Base-by-base conservation (phyloP, 257 asterid genomes). In the Fraxinus anomala region DNA sequence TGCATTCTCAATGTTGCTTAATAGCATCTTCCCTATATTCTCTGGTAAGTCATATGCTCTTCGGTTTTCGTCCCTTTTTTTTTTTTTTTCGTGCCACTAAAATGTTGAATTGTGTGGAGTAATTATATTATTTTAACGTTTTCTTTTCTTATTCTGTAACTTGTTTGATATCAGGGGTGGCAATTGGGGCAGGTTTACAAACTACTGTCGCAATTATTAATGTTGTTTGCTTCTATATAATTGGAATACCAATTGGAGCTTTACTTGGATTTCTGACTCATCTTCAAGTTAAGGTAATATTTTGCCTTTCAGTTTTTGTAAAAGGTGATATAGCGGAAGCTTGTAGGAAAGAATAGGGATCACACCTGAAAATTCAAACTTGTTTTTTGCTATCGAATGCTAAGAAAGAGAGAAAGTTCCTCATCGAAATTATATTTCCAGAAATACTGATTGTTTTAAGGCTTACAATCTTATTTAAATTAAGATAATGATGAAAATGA, bases 231-330 rank as follows among this genome's bases (percentile, higher is more conserved):
- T 89, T 74, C 49, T 89, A 87, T 80, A 72, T 75, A 2, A 80
- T 89, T 79, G 93, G 93, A 73, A 59, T 87, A 39, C 93, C 91
- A 3, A 24, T 86, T 79, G 93, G 90, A 66, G 87, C 80, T 82
- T 63, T 89, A n/a, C 91, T 85, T 78, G 88, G 88, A 77, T 86
- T 84, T 75, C 81, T 82, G 7, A 80, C 81, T 74, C 74, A 80
- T 39, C 82, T 80, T 40, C 77, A 86, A 82, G 90, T 86, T 5
- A 80, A 78, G 85, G 88, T 86, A 81, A 54, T 67, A 40, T 10
- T 36, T n/a, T 59, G 2, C 9, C 7, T 10, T 10, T 71, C 11
- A 1, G 8, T 5, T 8, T 19, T 70, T 19, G 51, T 42, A 42
- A 42, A 42, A 16, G 17, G 14, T 5, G 66, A 17, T 51, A 26